Evolutionary conservation across 1,139 yeast species (phyloP), one percentile per base, ranked within the genome.

Genomic region (Blastobotrys malaysiensis): DNA sequence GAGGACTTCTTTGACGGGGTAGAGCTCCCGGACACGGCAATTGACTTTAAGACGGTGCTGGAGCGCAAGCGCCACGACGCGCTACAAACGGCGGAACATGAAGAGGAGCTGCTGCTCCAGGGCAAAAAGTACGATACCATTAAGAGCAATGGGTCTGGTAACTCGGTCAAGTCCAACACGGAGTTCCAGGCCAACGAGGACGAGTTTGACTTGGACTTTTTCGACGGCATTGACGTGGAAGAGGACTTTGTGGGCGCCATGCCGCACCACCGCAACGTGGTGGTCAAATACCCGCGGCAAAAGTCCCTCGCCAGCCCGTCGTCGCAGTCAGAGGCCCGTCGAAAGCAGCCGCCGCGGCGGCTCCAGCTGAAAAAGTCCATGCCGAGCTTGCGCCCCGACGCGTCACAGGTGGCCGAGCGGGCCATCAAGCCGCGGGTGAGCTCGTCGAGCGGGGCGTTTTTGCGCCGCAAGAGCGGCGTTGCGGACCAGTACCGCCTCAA

Each of bases 151-250:
- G 63, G 62, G 21, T 55, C 61, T 1, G 55, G 56, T 11, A 51
- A 55, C 44, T 52, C 58, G 14, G 20, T 55, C 13, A 53, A 51
- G 22, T 20, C 31, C 14, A 46, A 48, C 7, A 14, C 27, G n/a
- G 60, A 53, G 16, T 19, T 50, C 9, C 59, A 57, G 24, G 66
- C 58, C 43, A 56, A 59, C 31, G 54, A 55, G 16, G 64, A 56
- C 48, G 69, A 66, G 11, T 24, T 59, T n/a, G 55, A 57, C 20
- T 36, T 53, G 39, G 62, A 55, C 44, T 54, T 54, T 45, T 52
- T 54, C 39, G 57, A 54, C n/a, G 57, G 57, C 9, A 54, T 54
- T 31, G 57, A 54, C 43, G 51, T 54, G 7, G 47, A 26, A 1
- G 57, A 56, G n/a, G 48, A 55, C 6, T 24, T 56, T 11, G 51